phyloP scores from a whole-genome alignment of 805 yeast genomes.

The Zygosaccharomyces rouxii region DNA sequence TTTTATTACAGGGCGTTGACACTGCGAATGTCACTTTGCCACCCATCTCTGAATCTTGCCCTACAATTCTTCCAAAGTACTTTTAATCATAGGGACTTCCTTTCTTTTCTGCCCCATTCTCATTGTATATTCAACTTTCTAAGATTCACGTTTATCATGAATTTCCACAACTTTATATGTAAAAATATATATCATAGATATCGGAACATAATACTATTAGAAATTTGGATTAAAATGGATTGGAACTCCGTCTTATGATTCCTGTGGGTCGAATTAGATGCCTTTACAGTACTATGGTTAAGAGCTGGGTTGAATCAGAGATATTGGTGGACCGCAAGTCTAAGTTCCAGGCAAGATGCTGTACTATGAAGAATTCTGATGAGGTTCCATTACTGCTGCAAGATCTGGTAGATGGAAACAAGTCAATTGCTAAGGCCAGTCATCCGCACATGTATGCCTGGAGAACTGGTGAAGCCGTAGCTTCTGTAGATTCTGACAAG shows the following conservation, averaged over 20 bases:
- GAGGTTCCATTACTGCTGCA: slow-evolving; percentile 44
- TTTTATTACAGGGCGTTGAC: slow-evolving; percentile 23
- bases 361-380: slow-evolving; percentile 35
- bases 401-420: slow-evolving; percentile 43
- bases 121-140: background rate
- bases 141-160: background rate
- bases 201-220: background rate
- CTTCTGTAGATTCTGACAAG: background rate
- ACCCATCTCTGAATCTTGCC: slow-evolving; percentile 7
- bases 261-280: background rate
- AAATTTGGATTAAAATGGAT: background rate
- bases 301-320: slow-evolving; percentile 41
- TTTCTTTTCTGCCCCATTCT: background rate
- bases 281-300: background rate
- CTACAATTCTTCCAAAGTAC: background rate
- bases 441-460: slow-evolving; percentile 77
- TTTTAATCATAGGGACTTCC: slow-evolving; percentile 1
- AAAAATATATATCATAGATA: background rate
- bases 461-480: slow-evolving; percentile 43
- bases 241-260: background rate
- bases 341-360: slow-evolving; percentile 61
- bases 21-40: slow-evolving; percentile 17
- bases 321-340: slow-evolving; percentile 51
- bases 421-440: slow-evolving; percentile 50
- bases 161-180: background rate